Conservation (phyloP, 163 green algal species). For the Chlamydomonas reinhardtii region DNA sequence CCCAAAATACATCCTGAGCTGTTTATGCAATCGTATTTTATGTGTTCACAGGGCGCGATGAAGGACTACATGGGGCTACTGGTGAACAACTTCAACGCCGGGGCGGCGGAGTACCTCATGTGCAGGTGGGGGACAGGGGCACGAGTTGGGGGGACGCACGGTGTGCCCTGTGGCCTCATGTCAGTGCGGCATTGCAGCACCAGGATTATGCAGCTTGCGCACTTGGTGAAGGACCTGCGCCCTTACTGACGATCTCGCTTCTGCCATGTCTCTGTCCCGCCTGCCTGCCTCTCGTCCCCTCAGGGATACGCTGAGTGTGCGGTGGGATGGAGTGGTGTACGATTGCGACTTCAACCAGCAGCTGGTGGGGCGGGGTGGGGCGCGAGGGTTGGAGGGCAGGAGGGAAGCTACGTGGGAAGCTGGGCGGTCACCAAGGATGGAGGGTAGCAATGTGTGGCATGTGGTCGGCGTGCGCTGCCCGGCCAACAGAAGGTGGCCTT, state of each 20-base stretch:
- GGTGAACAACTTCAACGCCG: conserved; percentile 92
- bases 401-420: too few species aligned
- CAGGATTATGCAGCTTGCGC: neutral
- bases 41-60: too few species aligned
- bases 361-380: conserved; percentile 63
- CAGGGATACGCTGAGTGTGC: conserved; percentile 85
- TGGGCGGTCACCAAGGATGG: too few species aligned
- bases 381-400: too few species aligned
- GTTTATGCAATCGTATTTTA: too few species aligned
- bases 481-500: too few species aligned
- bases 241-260: neutral
- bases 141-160: neutral
- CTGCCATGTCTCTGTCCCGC: conserved; percentile 25
- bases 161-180: too few species aligned
- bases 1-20: too few species aligned
- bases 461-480: too few species aligned
- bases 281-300: conserved; percentile 44
- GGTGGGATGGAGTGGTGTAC: conserved; percentile 92
- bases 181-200: too few species aligned
- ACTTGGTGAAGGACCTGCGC: too few species aligned
- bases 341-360: conserved; percentile 99
- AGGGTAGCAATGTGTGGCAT: too few species aligned
- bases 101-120: conserved; percentile 85
- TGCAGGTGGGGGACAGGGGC: conserved; percentile 63
- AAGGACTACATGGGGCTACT: conserved; percentile 95